These are phyloP conservation scores for Pyracantha coccinea DNA, from an alignment of 331 rosid genomes.

Conservation along the genomic window DNA sequence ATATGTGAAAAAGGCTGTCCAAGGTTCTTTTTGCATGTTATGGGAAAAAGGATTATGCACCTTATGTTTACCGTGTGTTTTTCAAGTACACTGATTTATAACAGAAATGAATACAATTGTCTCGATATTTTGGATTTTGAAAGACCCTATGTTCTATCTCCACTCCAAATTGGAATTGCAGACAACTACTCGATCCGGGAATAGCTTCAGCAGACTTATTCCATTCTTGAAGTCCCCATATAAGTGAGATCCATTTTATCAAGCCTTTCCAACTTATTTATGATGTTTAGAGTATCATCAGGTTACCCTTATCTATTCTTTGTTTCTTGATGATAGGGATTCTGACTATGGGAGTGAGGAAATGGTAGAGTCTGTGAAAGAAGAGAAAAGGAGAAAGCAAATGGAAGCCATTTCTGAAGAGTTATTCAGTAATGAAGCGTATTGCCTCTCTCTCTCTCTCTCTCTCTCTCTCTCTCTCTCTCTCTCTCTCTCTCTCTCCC, in stretches of 20 bases:
- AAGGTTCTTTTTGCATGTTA: not conserved
- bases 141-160: not conserved
- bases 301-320: conserved; percentile 7
- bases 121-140: not conserved
- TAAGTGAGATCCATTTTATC: conserved; percentile 40
- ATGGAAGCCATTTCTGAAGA: conserved; percentile 84
- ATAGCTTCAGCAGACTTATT: conserved; percentile 66
- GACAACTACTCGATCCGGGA: conserved; percentile 61
- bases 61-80: not conserved
- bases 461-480: not conserved
- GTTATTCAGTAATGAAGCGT: conserved; percentile 66
- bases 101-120: not conserved
- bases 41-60: not conserved
- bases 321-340: conserved; percentile 33
- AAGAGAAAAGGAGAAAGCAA: conserved; percentile 73
- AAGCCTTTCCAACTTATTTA: conserved; percentile 1
- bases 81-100: not conserved
- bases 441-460: conserved; percentile 5
- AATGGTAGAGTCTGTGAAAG: conserved; percentile 38
- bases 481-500: not conserved
- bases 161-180: conserved; percentile 24
- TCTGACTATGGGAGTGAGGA: conserved; percentile 58
- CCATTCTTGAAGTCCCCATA: conserved; percentile 75
- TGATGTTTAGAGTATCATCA: not conserved
- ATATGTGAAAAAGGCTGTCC: not conserved